Evolutionary conservation across 495 filamentous ascomycete genomes (phyloP), one percentile per base, ranked within the genome.

Genomic region (Wilcoxina mikolae): DNA sequence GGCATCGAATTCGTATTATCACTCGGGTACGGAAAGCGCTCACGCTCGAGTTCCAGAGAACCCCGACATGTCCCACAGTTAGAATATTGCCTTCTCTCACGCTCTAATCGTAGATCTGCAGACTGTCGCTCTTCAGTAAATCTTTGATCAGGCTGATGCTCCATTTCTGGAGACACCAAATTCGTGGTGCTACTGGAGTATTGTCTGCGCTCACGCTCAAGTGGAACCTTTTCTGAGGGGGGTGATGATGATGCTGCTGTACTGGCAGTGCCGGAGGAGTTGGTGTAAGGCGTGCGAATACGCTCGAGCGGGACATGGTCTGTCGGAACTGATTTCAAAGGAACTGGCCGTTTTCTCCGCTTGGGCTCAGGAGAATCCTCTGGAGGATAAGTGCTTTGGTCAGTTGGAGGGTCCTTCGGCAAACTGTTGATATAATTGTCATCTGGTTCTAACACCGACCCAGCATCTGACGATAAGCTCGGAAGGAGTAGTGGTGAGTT

Each of bases 161-260:
- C n/a, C n/a, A n/a, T n/a, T n/a, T n/a, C n/a, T n/a, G n/a, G n/a
- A n/a, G n/a, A n/a, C n/a, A n/a, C n/a, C n/a, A n/a, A n/a, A n/a
- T n/a, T n/a, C n/a, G n/a, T n/a, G n/a, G n/a, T n/a, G n/a, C n/a
- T n/a, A n/a, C n/a, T n/a, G n/a, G n/a, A 5, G 39, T 49, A 49
- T n/a, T 28, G 22, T n/a, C 46, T 27, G 24, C 46, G 22, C 25
- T 49, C 46, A 49, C 46, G 46, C 46, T 49, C 46, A 2, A 52
- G 49, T 7, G 49, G 49, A 7, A 52, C 18, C 3, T 38, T 52
- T 26, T 52, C 49, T 18, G 49, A 31, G 15, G 49, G 31, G n/a
- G 49, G 31, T 31, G 49, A 52, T 23, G 49, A 52, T 23, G 49
- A 52, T 31, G 49, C 31, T n/a, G 49, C 31, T 22, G 49, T 52